Conservation (phyloP, 129 eudicot genomes). For the Helianthus tuberosus region DNA sequence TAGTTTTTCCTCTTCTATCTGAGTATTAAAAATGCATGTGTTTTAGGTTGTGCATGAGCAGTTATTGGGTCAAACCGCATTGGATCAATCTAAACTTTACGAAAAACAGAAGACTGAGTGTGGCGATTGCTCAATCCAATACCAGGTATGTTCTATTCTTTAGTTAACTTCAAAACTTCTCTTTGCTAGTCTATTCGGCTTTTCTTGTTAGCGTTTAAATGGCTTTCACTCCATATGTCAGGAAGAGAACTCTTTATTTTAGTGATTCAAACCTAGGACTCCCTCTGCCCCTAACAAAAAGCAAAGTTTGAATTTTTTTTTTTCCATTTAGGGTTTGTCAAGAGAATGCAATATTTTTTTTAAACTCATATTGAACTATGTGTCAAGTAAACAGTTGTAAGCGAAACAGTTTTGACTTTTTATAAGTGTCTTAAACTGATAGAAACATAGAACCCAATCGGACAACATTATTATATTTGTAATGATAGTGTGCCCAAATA, state of each 20-base stretch:
- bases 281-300: not conserved
- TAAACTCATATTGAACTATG: not conserved
- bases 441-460: not conserved
- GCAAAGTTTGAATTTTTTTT: not conserved
- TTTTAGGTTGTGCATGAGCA: constrained; percentile 48
- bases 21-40: constrained; percentile 3
- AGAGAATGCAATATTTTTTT: not conserved
- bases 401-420: not conserved
- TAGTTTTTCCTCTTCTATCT: not conserved
- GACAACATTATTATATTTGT: constrained; percentile 8
- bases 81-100: constrained; percentile 25
- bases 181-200: constrained; percentile 6
- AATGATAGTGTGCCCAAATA: constrained; percentile 4
- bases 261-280: not conserved
- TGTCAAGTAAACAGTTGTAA: not conserved
- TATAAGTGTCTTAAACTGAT: constrained; percentile 13
- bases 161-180: constrained; percentile 7
- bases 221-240: not conserved
- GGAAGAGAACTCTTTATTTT: not conserved
- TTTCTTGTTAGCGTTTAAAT: not conserved
- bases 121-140: constrained; percentile 27
- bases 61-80: constrained; percentile 45
- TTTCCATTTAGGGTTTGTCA: not conserved
- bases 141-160: constrained; percentile 39
- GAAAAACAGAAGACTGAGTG: constrained; percentile 48